phyloP scores from a whole-genome alignment of 1,284 basidiomycete species.

The Boletus semigastroideus region DNA sequence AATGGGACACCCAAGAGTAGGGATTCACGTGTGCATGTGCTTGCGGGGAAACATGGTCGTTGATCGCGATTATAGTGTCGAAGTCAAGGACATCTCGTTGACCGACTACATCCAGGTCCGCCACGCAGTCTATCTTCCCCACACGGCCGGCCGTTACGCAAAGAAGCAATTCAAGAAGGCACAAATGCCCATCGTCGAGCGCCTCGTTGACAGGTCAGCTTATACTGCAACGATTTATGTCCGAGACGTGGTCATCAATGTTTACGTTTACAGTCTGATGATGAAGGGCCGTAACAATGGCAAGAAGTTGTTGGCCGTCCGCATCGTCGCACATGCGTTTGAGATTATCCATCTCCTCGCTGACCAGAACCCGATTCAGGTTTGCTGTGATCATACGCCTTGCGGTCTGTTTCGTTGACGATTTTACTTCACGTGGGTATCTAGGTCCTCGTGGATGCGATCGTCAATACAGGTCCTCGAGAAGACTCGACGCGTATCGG shows the following conservation, averaged over 20 bases:
- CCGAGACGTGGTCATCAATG: conserved; percentile 4
- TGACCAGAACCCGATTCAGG: conserved; percentile 99
- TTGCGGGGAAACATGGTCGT: conserved; percentile 8
- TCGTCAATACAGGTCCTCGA: conserved; percentile 99
- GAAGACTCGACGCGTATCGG: conserved; percentile 99
- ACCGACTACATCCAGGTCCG: conserved; percentile 99
- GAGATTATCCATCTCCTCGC: conserved; percentile 99
- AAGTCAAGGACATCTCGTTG: conserved; percentile 99
- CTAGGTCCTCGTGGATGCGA: conserved; percentile 94
- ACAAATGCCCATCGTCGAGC: conserved; percentile 99
- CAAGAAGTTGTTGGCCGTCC: conserved; percentile 99
- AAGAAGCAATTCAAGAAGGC: conserved; percentile 99
- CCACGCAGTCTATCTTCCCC: conserved; percentile 96
- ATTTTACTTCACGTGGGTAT: not conserved
- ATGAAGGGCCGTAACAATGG: conserved; percentile 99
- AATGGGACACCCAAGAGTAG: conserved; percentile 96
- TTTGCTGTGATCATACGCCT: conserved; percentile 35
- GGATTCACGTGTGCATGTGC: conserved; percentile 29
- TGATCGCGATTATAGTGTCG: conserved; percentile 60
- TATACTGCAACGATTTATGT: not conserved
- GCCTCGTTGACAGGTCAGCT: conserved; percentile 92
- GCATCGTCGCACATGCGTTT: conserved; percentile 99
- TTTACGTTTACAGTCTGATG: conserved; percentile 72
- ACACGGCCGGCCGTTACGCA: conserved; percentile 99
- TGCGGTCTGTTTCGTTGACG: not conserved